Percentiles rank a stretch among this genome's conserved stretches.
Conservation (phyloP, 139 green algal genomes). For the Chlamydomonas asymmetrica region DNA sequence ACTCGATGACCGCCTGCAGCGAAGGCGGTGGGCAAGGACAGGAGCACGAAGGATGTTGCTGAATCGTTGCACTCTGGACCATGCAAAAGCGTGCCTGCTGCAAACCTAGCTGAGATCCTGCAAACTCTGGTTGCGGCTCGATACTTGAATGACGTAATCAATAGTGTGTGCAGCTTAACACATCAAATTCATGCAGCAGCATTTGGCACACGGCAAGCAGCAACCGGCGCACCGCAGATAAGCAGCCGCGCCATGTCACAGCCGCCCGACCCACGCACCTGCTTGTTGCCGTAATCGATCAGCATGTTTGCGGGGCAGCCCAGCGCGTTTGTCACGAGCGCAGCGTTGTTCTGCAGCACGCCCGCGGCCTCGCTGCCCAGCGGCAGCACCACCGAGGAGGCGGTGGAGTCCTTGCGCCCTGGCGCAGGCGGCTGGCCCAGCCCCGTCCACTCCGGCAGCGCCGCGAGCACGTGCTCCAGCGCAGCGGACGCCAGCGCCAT, state of each 20-base stretch:
- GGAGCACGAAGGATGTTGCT: too few species aligned
- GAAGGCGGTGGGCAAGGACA: too few species aligned
- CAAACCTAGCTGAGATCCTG: too few species aligned
- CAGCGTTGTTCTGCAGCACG: conserved; percentile 16
- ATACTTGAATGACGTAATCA: too few species aligned
- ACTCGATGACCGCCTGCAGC: conserved; percentile 38
- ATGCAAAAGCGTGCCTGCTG: too few species aligned
- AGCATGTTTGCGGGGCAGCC: conserved; percentile 59
- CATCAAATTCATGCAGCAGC: too few species aligned
- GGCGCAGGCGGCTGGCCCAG: not conserved
- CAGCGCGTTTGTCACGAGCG: conserved; percentile 68
- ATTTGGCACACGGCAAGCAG: too few species aligned
- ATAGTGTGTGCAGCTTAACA: too few species aligned
- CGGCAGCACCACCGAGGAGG: not conserved
- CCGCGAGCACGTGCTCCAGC: conserved; percentile 41
- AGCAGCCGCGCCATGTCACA: conserved; percentile 22
- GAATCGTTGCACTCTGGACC: too few species aligned
- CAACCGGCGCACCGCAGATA: too few species aligned
- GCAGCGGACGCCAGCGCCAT: conserved; percentile 34
- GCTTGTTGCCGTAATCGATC: conserved; percentile 63
- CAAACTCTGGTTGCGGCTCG: too few species aligned
- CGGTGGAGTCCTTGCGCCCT: not conserved
- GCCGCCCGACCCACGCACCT: conserved; percentile 32
- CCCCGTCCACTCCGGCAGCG: conserved; percentile 44
- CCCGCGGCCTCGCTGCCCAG: conserved; percentile 10